Conservation (phyloP, 2,329 filamentous ascomycete species). For the Hymenoscyphus fructigenus region DNA sequence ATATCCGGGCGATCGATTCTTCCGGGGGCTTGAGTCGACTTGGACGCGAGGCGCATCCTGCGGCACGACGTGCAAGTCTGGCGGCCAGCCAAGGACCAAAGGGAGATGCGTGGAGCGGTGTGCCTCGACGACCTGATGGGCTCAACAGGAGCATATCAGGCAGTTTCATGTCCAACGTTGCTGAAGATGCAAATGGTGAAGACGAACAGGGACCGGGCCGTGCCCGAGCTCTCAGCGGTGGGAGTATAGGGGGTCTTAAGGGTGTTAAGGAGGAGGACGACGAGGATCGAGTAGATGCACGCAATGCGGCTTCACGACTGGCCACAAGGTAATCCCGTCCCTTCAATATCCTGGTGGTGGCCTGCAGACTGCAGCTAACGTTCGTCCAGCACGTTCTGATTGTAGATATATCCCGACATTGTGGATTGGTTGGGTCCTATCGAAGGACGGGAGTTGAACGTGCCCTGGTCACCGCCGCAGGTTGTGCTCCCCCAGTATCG, state of each 20-base stretch:
- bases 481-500: slow-evolving; percentile 22
- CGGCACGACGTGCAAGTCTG: slow-evolving; percentile 68
- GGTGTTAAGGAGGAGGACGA: slow-evolving; percentile 77
- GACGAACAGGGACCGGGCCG: slow-evolving; percentile 43
- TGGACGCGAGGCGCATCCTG: slow-evolving; percentile 82
- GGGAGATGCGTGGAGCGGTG: slow-evolving; percentile 97
- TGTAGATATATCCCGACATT: slow-evolving; percentile 14
- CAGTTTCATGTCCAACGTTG: slow-evolving; percentile 63
- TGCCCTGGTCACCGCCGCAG: slow-evolving; percentile 7
- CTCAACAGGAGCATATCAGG: slow-evolving; percentile 74
- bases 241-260: slow-evolving; percentile 47
- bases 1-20: slow-evolving; percentile 88
- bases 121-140: slow-evolving; percentile 74
- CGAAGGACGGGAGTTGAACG: slow-evolving; percentile 12
- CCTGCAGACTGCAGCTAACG: background rate
- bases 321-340: slow-evolving; percentile 72
- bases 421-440: slow-evolving; percentile 13
- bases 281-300: slow-evolving; percentile 90
- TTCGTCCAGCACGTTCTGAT: slow-evolving; percentile 11
- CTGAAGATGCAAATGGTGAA: slow-evolving; percentile 61
- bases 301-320: slow-evolving; percentile 90
- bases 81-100: slow-evolving; percentile 91
- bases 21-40: slow-evolving; percentile 87
- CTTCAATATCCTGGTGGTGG: slow-evolving; percentile 10
- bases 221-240: slow-evolving; percentile 34